A percentile compares a stretch with the other conserved stretches of the same genome.
Evolutionary conservation across 306 rosid species (phyloP).

Genomic region (Inga laurina): DNA sequence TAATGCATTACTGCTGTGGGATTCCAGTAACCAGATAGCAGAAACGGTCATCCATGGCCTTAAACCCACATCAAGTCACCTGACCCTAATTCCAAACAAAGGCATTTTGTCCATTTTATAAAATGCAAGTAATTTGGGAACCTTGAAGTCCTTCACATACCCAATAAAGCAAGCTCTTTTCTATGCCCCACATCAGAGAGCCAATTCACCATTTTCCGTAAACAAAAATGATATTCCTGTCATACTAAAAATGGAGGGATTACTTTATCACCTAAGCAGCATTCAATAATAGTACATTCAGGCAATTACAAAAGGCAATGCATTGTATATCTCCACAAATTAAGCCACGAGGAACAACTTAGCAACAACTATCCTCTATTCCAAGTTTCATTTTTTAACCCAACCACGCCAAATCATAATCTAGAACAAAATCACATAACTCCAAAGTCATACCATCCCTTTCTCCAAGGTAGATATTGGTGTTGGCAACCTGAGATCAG

Average conservation of each 20-base stretch:
- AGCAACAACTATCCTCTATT: background rate
- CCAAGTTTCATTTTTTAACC: background rate
- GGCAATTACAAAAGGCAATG: constrained; percentile 12
- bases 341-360: background rate
- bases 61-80: constrained; percentile 13
- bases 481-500: constrained; percentile 66
- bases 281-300: background rate
- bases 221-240: background rate
- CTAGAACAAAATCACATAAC: constrained; percentile 22
- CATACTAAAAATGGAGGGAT: constrained; percentile 12
- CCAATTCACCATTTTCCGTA: background rate
- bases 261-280: constrained; percentile 19
- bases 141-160: constrained; percentile 9
- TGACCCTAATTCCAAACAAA: constrained; percentile 10
- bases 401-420: constrained; percentile 18
- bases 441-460: constrained; percentile 65
- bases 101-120: constrained; percentile 1
- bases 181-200: background rate
- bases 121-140: constrained; percentile 17
- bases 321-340: constrained; percentile 17
- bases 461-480: constrained; percentile 87
- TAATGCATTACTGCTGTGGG: background rate
- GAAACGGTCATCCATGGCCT: background rate
- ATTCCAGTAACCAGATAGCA: constrained; percentile 1
- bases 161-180: constrained; percentile 7